Evolutionary conservation across 2,329 filamentous ascomycete species (phyloP), one percentile per base, ranked within the genome.

Genomic region (Clonostachys byssicola): DNA sequence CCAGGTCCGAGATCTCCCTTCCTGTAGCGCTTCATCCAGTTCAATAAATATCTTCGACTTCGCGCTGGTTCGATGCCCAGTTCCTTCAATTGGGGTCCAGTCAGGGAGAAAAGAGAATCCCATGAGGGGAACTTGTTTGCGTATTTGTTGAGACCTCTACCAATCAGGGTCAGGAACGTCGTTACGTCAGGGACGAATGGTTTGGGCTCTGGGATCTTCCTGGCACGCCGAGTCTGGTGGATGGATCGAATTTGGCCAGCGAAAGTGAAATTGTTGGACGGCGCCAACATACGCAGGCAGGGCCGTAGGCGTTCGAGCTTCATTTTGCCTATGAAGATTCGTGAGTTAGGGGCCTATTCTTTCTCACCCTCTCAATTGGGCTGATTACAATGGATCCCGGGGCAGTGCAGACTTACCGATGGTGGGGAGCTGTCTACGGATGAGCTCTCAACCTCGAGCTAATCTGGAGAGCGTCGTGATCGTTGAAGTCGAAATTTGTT

Each of bases 121-220:
- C 94, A 97, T 12, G 87, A 86, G 3, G 88, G 83, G 58, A 99
- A 89, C 68, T 97, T 97, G 68, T 81, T 76, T 43, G 87, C 81
- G 72, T 96, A 89, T 61, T 87, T 83, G 60, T 80, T 84, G 58
- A 96, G 83, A 57, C 85, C 85, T 53, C 94, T 92, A 57, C 94
- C 94, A 68, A 97, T 96, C 50, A 96, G 77, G 35, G 81, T 89
- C 52, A 97, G 85, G 68, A 99, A 96, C 14, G 92, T 94, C 56
- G 78, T 64, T 39, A 90, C 83, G 64, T 96, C 86, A 34, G 92
- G 92, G 38, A 95, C 85, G 59, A 95, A 91, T 2, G 90, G 89
- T 36, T 87, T 95, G 1, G 91, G 87, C 20, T 75, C 61, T 4
- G 92, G 92, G 34, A 81, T 70, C 7, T 62, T 56, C 40, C 60